Base-by-base conservation (phyloP, 1,284 basidiomycete species). In the Irpex rosettiformis region DNA sequence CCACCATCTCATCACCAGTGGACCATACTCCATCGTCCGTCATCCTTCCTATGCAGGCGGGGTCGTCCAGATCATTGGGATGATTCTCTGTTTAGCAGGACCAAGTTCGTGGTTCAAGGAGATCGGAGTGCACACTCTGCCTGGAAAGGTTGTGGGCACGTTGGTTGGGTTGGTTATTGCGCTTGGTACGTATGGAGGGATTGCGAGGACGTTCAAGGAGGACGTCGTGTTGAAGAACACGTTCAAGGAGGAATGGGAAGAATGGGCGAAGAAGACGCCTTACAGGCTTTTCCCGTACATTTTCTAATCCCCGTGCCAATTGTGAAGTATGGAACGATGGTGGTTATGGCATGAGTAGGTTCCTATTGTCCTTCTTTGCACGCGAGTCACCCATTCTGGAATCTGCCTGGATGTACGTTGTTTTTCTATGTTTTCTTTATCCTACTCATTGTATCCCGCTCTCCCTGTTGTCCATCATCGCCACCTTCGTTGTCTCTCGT, bases 141-240 rank as follows among this genome's bases (percentile, higher is more conserved):
- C 4, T 16, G 33, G 33, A 11, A 8, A 16, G 16, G 33, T 37
- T 16, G 0, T 37, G 2, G 33, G 33, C 16, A 16, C 33, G 10
- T 3, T 37, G 0, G 33, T 37, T 3, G 33, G 33, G 16, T 37
- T 37, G 2, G 16, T 37, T 16, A 16, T 37, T 0, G 33, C 33
- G 33, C 10, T 16, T 8, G 33, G 11, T 8, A 37, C 33, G 33
- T 37, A 37, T 16, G 30, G 37, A 8, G 54, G 54, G 24, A 28
- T 55, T 25, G 54, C 42, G 16, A 18, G 54, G 40, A 48, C 55
- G 2, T 48, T 18, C 22, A 56, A 53, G 25, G 62, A 64, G 58
- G 62, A 64, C 33, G 53, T 51, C 21, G 61, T 64, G 30, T 40
- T 64, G 61, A 62, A 48, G 48, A 29, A 52, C 28, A 52, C 54